Evolutionary conservation across 202 grass and related monocot species (phyloP).

Genomic region (Bolboschoenoplectus hybrid): DNA sequence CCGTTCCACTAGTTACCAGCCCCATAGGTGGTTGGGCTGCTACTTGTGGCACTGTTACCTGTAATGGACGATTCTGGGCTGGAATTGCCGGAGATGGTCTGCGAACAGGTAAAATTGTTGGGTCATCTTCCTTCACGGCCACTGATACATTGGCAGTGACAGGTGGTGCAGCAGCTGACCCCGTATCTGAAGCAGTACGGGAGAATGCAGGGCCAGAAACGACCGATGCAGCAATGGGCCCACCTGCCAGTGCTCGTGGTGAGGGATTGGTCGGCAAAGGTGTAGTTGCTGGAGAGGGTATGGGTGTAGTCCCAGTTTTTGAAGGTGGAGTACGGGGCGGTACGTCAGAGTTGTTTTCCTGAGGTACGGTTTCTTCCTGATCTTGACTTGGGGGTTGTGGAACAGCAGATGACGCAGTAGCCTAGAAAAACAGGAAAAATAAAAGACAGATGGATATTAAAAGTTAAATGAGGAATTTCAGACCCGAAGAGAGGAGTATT

Average conservation of each 20-base stretch:
- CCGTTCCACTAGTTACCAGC: slow-evolving; percentile 53
- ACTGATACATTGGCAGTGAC: slow-evolving; percentile 55
- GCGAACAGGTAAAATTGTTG: slow-evolving; percentile 60
- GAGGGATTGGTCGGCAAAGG: slow-evolving; percentile 49
- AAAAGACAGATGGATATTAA: slow-evolving; percentile 33
- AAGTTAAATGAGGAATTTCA: slow-evolving; percentile 31
- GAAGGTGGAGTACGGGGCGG: slow-evolving; percentile 65
- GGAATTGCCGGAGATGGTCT: slow-evolving; percentile 51
- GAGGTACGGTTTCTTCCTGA: slow-evolving; percentile 63
- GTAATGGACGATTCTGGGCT: slow-evolving; percentile 47
- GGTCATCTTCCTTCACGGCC: slow-evolving; percentile 78
- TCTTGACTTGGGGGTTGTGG: slow-evolving; percentile 64
- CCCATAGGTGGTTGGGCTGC: slow-evolving; percentile 40
- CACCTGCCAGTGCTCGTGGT: slow-evolving; percentile 54
- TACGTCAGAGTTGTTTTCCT: slow-evolving; percentile 67
- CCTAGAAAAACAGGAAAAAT: slow-evolving; percentile 52
- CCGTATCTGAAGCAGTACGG: slow-evolving; percentile 59
- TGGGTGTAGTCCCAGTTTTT: slow-evolving; percentile 53
- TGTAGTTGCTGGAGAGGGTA: slow-evolving; percentile 45
- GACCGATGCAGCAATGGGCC: slow-evolving; percentile 48
- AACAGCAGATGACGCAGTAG: slow-evolving; percentile 52
- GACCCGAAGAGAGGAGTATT: background rate
- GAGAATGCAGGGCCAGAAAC: slow-evolving; percentile 55
- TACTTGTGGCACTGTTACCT: slow-evolving; percentile 18
- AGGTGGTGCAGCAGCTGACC: slow-evolving; percentile 50